phyloP scores from a whole-genome alignment of 768 basidiomycete genomes.

The Asterophora lycoperdoides region DNA sequence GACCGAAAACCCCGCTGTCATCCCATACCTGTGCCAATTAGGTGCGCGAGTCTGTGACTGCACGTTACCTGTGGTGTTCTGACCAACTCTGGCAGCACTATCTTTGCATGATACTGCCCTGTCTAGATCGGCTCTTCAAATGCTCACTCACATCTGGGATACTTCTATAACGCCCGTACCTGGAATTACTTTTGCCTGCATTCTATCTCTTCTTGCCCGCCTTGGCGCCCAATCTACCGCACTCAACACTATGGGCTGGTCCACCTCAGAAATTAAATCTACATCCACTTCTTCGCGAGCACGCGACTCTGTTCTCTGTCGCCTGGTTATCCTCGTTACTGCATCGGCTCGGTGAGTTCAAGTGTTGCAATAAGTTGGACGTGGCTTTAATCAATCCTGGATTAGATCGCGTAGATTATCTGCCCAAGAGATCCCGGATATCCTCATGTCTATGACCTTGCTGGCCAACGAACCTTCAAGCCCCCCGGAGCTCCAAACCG shows the following conservation, averaged over 20 bases:
- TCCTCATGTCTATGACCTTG: conserved; percentile 47
- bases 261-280: conserved; percentile 6
- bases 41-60: conserved; percentile 27
- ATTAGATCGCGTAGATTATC: conserved; percentile 32
- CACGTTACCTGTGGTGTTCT: neutral
- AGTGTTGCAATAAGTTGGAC: neutral
- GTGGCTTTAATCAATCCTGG: conserved; percentile 1
- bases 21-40: conserved; percentile 39
- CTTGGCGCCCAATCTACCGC: conserved; percentile 41
- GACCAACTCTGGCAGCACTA: conserved; percentile 22
- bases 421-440: conserved; percentile 40
- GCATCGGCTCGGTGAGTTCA: conserved; percentile 43
- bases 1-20: conserved; percentile 23
- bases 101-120: conserved; percentile 18
- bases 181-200: conserved; percentile 29
- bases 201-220: conserved; percentile 34
- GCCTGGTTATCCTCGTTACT: conserved; percentile 39
- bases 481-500: conserved; percentile 38
- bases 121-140: conserved; percentile 25
- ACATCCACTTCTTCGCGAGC: conserved; percentile 14
- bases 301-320: conserved; percentile 33
- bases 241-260: conserved; percentile 33
- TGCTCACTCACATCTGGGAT: conserved; percentile 32
- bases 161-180: conserved; percentile 14
- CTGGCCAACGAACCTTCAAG: conserved; percentile 54